Evolutionary conservation across 2,329 filamentous ascomycete genomes (phyloP), one percentile per base, ranked within the genome.

Genomic region (Venturia effusa): DNA sequence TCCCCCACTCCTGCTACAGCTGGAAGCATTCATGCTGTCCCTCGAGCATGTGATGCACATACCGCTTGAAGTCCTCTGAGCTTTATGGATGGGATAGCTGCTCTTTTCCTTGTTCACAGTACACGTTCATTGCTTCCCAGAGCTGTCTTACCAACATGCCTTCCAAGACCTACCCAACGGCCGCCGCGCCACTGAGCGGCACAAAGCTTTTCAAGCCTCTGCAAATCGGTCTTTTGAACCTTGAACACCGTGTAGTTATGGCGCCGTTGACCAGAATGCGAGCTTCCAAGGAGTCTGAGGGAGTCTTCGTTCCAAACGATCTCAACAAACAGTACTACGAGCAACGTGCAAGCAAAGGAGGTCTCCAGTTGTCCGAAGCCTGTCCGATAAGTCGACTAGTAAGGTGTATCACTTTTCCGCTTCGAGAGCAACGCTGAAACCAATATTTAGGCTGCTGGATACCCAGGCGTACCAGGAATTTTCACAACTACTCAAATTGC

Each of bases 401-500:
- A 19, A 22, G 41, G 27, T 19, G 24, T 5, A 32, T 8, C 6
- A 41, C 27, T 15, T 37, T 32, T 61, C 15, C 17, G 19, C 6
- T 4, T 43, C 59, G 19, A n/a, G n/a, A 24, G 24, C 59, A 41
- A 1, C 27, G 37, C 43, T 48, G n/a, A 48, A 24, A 13, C 13
- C 43, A 48, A 27, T 4, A 4, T 6, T 3, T 27, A 61, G 37
- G 37, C 61, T n/a, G 51, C 45, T 8, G 45, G 51, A 17, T 41
- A 43, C 24, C 45, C 57, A n/a, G 57, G 57, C 32, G 70, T 69
- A 11, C 71, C 72, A 7, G 73, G 73, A 17, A 63, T 73, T 19
- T 75, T 72, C 64, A 61, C 70, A 13, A 67, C 71, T 15, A 72
- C 76, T 27, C 81, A 83, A 66, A 74, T 78, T 59, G 71, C 73